These are phyloP conservation scores for Balakata baccata DNA, from an alignment of 345 rosid species.

Conservation along the genomic window DNA sequence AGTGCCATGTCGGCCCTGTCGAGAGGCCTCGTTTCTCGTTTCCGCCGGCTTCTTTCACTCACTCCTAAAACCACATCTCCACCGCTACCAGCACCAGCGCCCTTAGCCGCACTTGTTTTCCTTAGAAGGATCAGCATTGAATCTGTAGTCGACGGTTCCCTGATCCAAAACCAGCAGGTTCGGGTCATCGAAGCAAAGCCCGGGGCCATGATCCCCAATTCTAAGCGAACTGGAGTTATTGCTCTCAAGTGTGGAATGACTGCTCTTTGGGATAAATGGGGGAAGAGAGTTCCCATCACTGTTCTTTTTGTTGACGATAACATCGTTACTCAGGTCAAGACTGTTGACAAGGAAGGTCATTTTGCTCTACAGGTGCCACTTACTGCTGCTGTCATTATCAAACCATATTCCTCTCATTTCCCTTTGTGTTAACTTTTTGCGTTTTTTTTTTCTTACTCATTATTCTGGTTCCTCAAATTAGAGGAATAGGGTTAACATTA, in stretches of 20 bases:
- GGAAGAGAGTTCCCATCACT: slow-evolving; percentile 69
- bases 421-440: no score
- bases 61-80: slow-evolving; percentile 14
- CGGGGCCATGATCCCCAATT: slow-evolving; percentile 53
- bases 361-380: slow-evolving; percentile 71
- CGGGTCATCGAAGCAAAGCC: slow-evolving; percentile 61
- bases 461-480: not conserved
- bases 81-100: slow-evolving; percentile 7
- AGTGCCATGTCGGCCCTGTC: slow-evolving; percentile 52
- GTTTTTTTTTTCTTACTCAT: not conserved
- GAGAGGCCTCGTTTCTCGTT: slow-evolving; percentile 65
- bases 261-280: slow-evolving; percentile 97
- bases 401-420: no score
- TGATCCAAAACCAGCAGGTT: slow-evolving; percentile 22
- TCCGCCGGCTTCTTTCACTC: slow-evolving; percentile 39
- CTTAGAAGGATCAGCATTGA: slow-evolving; percentile 40
- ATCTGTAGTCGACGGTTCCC: slow-evolving; percentile 34
- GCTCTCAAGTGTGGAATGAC: slow-evolving; percentile 93
- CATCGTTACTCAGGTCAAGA: slow-evolving; percentile 90
- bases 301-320: slow-evolving; percentile 88
- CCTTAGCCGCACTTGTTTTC: not conserved
- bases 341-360: slow-evolving; percentile 82
- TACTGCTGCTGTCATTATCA: not conserved
- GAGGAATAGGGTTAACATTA: not conserved
- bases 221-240: slow-evolving; percentile 76